Base-by-base conservation (phyloP, 495 filamentous ascomycete species). In the Tetracladium setigerum region DNA sequence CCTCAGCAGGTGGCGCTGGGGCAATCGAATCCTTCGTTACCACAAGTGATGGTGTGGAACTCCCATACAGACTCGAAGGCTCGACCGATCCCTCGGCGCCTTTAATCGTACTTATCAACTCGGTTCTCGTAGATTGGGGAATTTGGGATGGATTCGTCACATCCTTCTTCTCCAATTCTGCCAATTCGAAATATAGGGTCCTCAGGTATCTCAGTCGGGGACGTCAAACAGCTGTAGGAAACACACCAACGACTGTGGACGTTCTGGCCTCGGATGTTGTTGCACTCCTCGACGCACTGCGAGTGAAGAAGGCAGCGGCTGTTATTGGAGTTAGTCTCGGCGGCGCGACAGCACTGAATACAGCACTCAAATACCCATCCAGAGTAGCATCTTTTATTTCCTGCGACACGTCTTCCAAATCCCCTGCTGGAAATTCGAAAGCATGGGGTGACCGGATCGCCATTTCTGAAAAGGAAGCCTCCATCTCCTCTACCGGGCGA, bases 101-200 rank as follows among this genome's bases (percentile, higher is more conserved):
- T 0, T 73, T 82, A 0, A 73, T 92, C 24, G 77, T 86, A 30
- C 79, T 87, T 46, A 74, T 71, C 62, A 90, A 90, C 69, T 84
- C 81, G 5, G 82, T 92, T 42, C 76, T 92, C 0, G 81, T 81
- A 4, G 74, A 78, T 10, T 72, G 77, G 55, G 71, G 72, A 64
- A 89, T 92, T 71, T 92, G 87, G 87, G 81, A 89, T 55, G 67
- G 67, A 13, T 81, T 90, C 55, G 64, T 89, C 11, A 65, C 69
- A 15, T 56, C 66, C 0, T 78, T 84, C 66, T 71, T 84, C 47
- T 66, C 83, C 30, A 69, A 70, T 33, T 56, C 68, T 0, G 57
- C 70, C 39, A 78, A 85, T 36, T 73, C 75, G 30, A 73, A 77
- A 34, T 83, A 85, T 62, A 78, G 83, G 47, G 71, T 89, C 53